Base-by-base conservation (phyloP, 768 basidiomycete genomes). In the Xerocomus brunneocitrinus region DNA sequence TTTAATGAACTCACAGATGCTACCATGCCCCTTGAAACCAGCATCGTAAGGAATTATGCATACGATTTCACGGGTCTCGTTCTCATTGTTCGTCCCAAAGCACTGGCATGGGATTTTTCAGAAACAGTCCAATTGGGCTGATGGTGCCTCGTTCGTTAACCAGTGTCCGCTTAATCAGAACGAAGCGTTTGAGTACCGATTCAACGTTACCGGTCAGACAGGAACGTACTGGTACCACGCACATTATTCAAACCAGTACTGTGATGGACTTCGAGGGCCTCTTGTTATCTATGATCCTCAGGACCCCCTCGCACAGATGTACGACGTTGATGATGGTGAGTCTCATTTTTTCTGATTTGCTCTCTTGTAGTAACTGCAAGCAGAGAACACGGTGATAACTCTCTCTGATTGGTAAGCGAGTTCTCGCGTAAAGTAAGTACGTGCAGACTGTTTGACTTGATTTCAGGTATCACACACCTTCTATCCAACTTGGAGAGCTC, bases 11-110 rank as follows among this genome's bases (percentile, higher is more conserved):
- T 81, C 36, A 73, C 67, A 1, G 76, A 82, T 48, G 54, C 58
- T 5, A 70, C 73, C 4, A 82, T 82, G 79, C 59, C 75, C 34
- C 67, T 73, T 48, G 69, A 68, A 13, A 83, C 82, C 2, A 78
- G 74, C 13, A 28, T 65, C 1, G 64, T 65, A 27, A 53, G 62
- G 41, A 4, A 66, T 70, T 47, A 16, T 25, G 5, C 13, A 13
- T 19, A 14, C 10, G 13, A 22, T 14, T 32, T n/a, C 60, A 65
- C 10, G 53, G 58, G 35, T 47, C 25, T 0, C 34, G 31, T 25
- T 9, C 51, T 72, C 45, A 32, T 67, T 69, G 43, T 16, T 12
- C n/a, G n/a, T 9, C 16, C 19, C 22, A 22, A 40, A 61, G 61
- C 61, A 62, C 40, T 67, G 64, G 64, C 65, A 67, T 25, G 65